phyloP scores from a whole-genome alignment of 2,329 filamentous ascomycete species.

The Aspergillus floridensis region DNA sequence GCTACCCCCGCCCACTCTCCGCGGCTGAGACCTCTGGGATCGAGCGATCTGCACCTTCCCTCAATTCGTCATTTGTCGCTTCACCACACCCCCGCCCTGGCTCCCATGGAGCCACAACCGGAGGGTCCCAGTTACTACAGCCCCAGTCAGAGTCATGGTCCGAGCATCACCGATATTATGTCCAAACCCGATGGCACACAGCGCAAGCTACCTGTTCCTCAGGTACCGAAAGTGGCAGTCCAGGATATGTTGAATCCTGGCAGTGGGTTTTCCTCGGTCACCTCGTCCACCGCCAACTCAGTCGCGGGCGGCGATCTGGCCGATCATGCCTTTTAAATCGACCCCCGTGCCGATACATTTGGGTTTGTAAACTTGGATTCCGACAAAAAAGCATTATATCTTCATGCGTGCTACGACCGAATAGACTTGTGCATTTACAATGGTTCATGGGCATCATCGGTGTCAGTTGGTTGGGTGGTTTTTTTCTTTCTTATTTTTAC shows the following conservation, averaged over 20 bases:
- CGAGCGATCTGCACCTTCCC: constrained; percentile 74
- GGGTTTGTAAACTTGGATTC: constrained; percentile 14
- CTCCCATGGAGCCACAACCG: constrained; percentile 67
- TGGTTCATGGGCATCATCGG: constrained; percentile 37
- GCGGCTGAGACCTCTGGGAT: constrained; percentile 73
- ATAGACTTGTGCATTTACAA: constrained; percentile 42
- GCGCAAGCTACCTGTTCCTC: constrained; percentile 85
- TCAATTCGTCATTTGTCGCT: constrained; percentile 74
- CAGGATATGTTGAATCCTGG: constrained; percentile 74
- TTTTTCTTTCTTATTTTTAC: constrained; percentile 5
- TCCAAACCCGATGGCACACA: constrained; percentile 81
- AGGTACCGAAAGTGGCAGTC: constrained; percentile 81
- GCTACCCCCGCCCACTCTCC: constrained; percentile 95
- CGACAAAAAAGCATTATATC: constrained; percentile 13
- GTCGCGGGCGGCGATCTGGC: constrained; percentile 69
- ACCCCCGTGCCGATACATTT: constrained; percentile 8
- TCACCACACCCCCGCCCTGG: constrained; percentile 64
- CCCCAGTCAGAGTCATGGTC: constrained; percentile 59
- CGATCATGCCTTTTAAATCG: constrained; percentile 49
- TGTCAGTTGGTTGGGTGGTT: constrained; percentile 28
- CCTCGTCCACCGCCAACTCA: constrained; percentile 74
- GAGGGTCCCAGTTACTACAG: constrained; percentile 60
- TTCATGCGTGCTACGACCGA: constrained; percentile 39
- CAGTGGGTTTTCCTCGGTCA: constrained; percentile 68
- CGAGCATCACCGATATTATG: constrained; percentile 90